Base-by-base conservation (phyloP, 345 rosid species). In the Nasturtium officinale region DNA sequence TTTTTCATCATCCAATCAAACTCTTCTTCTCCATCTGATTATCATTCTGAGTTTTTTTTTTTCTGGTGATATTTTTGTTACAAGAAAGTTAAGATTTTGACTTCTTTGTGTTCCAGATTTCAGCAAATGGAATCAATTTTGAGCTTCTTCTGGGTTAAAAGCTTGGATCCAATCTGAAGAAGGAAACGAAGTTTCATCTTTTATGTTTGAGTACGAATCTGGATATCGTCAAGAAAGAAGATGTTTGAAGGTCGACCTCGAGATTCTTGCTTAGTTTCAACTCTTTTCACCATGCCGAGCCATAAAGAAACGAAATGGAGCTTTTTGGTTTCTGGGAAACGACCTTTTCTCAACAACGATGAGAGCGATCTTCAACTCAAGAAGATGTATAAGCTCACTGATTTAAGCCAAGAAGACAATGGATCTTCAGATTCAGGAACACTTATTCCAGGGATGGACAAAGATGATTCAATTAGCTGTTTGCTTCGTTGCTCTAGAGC, bases 401-500 rank as follows among this genome's bases (percentile, higher is more conserved):
- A 29, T 12, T 50, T 35, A 26, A 61, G 15, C 21, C 9, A 13
- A 32, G 75, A 38, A 17, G 79, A 78, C 3, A 61, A 26, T 3
- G 76, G 81, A 20, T 73, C 81, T 48, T 74, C 81, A 2, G 87
- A 90, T 21, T 69, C 76, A n/a, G 78, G 73, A 54, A 72, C 83
- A 42, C 83, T 92, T 33, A 85, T 92, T 40, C 71, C 77, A 65
- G 77, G 72, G 56, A 85, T 92, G 61, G 92, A 88, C 38, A 86
- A 81, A 59, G 98, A 92, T 46, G 74, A 83, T 46, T 74, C 91
- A 3, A 60, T 90, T 11, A 84, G 62, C 51, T 90, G 97, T 79
- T 84, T 87, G 45, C 72, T 84, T 32, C 80, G 57, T 50, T 87
- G 90, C 82, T 84, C 94, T 1, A 83, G 97, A 81, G 81, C 87